Conservation (phyloP, 2,329 filamentous ascomycete species). For the Coniochaeta sp. region DNA sequence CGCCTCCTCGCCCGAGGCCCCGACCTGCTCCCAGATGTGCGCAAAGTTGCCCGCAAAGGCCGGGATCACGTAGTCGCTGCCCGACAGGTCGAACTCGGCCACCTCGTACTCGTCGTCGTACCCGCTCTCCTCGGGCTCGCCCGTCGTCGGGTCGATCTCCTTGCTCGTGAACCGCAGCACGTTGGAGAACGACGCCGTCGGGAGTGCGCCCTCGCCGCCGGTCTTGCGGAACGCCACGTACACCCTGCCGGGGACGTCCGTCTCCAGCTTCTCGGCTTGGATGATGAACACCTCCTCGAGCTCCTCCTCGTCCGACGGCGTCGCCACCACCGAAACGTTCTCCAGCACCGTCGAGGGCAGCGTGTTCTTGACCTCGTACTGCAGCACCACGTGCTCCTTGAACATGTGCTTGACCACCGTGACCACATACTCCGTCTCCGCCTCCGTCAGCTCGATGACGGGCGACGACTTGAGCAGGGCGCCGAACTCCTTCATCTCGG, state of each 20-base stretch:
- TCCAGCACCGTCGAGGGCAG: slow-evolving; percentile 84
- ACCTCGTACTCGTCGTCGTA: slow-evolving; percentile 99
- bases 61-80: slow-evolving; percentile 89
- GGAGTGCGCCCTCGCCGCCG: slow-evolving; percentile 67
- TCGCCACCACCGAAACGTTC: slow-evolving; percentile 76
- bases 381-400: slow-evolving; percentile 91
- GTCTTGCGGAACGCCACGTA: slow-evolving; percentile 92
- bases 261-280: slow-evolving; percentile 71
- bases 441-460: slow-evolving; percentile 85
- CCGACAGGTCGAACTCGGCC: slow-evolving; percentile 82
- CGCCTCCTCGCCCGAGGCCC: slow-evolving; percentile 80
- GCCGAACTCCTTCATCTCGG: slow-evolving; percentile 86
- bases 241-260: slow-evolving; percentile 84
- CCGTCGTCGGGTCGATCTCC: slow-evolving; percentile 92
- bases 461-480: slow-evolving; percentile 85
- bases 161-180: slow-evolving; percentile 95
- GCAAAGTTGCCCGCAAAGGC: slow-evolving; percentile 93
- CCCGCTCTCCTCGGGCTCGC: slow-evolving; percentile 81
- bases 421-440: slow-evolving; percentile 96
- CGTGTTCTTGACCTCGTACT: slow-evolving; percentile 98
- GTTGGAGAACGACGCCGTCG: slow-evolving; percentile 80
- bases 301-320: slow-evolving; percentile 74
- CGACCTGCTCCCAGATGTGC: slow-evolving; percentile 90
- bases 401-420: slow-evolving; percentile 93
- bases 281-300: slow-evolving; percentile 92